phyloP scores from a whole-genome alignment of 2,329 filamentous ascomycete species.

The Neocatenulostroma microsporum region DNA sequence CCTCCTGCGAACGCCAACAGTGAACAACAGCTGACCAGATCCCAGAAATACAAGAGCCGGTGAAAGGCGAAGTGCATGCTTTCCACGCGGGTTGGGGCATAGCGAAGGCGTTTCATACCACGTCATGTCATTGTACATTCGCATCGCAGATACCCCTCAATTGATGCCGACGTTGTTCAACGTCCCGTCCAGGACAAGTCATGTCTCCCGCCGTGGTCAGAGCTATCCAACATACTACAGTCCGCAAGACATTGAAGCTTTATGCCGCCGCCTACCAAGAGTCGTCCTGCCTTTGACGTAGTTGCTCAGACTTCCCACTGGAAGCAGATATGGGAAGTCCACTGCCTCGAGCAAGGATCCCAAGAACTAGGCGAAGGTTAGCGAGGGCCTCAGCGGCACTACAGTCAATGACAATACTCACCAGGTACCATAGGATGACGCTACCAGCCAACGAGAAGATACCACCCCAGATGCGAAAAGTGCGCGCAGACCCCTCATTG shows the following conservation, averaged over 20 bases:
- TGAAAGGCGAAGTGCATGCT: no score
- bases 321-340: slow-evolving; percentile 11
- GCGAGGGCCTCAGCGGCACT: not conserved
- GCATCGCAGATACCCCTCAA: no score
- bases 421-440: slow-evolving; percentile 4
- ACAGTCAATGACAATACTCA: not conserved
- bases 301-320: slow-evolving; percentile 10
- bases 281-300: slow-evolving; percentile 8
- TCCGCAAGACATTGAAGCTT: no score
- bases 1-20: not conserved
- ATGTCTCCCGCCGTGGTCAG: no score
- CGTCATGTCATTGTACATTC: no score
- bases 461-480: not conserved
- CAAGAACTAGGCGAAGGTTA: slow-evolving; percentile 1
- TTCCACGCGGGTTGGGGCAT: no score
- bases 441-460: slow-evolving; percentile 2
- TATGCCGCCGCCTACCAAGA: slow-evolving; percentile 2
- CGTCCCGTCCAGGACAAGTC: no score
- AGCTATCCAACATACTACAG: no score
- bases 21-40: slow-evolving; percentile 1
- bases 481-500: not conserved
- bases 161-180: no score
- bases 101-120: no score
- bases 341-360: slow-evolving; percentile 9
- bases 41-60: slow-evolving; percentile 28